phyloP scores from a whole-genome alignment of 2,329 filamentous ascomycete genomes.

The Mariannaea elegans region DNA sequence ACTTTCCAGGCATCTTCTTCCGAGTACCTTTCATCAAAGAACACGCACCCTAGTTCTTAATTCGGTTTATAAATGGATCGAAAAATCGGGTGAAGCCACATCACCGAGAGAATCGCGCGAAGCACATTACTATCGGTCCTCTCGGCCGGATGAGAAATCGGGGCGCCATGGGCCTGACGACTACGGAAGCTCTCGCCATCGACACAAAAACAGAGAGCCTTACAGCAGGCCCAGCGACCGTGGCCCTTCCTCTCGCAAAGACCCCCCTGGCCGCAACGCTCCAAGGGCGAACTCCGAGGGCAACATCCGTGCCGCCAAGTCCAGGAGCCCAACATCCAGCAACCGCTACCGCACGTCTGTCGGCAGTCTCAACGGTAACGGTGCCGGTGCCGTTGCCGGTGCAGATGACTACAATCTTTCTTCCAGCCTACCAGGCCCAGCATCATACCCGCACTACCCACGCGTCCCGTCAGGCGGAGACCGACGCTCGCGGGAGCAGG shows the following conservation, averaged over 20 bases:
- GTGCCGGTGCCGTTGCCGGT: not conserved
- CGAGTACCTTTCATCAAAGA: slow-evolving; percentile 63
- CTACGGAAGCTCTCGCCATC: slow-evolving; percentile 25
- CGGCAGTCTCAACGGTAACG: slow-evolving; percentile 24
- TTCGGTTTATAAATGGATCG: slow-evolving; percentile 59
- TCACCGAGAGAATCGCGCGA: slow-evolving; percentile 25
- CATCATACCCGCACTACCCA: slow-evolving; percentile 7
- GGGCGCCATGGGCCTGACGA: slow-evolving; percentile 32
- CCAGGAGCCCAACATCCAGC: slow-evolving; percentile 32
- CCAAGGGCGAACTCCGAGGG: slow-evolving; percentile 30
- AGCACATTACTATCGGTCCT: slow-evolving; percentile 21
- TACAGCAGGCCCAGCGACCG: slow-evolving; percentile 20
- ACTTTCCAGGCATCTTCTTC: slow-evolving; percentile 77
- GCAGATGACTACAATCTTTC: slow-evolving; percentile 26
- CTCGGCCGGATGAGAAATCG: slow-evolving; percentile 21
- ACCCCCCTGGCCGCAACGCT: slow-evolving; percentile 23
- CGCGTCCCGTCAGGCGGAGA: slow-evolving; percentile 8
- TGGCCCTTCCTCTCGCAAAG: slow-evolving; percentile 27
- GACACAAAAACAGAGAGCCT: slow-evolving; percentile 26
- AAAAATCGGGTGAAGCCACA: slow-evolving; percentile 29
- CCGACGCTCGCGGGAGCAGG: slow-evolving; percentile 37
- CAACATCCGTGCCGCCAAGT: slow-evolving; percentile 22
- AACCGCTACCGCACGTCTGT: slow-evolving; percentile 33
- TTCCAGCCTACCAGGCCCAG: slow-evolving; percentile 18
- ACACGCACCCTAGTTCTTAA: slow-evolving; percentile 68